These are phyloP conservation scores for Penicillium sp. DNA, from an alignment of 2,329 filamentous ascomycete species.

Conservation along the genomic window DNA sequence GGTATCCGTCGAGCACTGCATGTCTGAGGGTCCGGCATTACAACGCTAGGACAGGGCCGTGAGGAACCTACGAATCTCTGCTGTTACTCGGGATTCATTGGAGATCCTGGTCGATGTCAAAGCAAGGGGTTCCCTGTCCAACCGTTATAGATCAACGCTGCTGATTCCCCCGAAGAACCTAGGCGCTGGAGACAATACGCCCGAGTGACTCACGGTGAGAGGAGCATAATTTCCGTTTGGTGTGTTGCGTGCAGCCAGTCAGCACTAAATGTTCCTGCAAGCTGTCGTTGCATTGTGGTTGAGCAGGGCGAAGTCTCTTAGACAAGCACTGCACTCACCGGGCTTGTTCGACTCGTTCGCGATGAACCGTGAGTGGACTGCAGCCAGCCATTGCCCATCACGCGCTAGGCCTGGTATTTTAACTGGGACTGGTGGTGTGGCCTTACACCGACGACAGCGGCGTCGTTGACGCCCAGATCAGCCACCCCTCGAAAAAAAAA, in stretches of 20 bases:
- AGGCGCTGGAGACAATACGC: neutral
- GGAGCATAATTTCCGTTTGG: constrained; percentile 8
- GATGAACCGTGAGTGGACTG: constrained; percentile 18
- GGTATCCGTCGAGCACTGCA: constrained; percentile 27
- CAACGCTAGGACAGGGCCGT: constrained; percentile 20
- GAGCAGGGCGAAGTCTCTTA: neutral
- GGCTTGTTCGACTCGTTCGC: constrained; percentile 15
- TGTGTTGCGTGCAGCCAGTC: constrained; percentile 6
- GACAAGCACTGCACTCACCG: neutral
- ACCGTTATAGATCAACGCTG: constrained; percentile 15
- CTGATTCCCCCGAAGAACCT: neutral
- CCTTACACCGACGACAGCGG: constrained; percentile 15
- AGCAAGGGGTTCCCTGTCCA: constrained; percentile 11
- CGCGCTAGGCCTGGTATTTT: constrained; percentile 29
- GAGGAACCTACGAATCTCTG: constrained; percentile 3
- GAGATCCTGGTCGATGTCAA: neutral
- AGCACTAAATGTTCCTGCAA: constrained; percentile 14
- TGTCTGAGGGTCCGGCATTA: constrained; percentile 13
- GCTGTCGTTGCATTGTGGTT: neutral
- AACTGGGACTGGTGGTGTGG: constrained; percentile 20
- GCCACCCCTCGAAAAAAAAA: constrained; percentile 11
- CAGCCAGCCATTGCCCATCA: constrained; percentile 37
- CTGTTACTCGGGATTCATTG: neutral
- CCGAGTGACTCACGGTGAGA: neutral
- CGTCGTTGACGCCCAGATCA: constrained; percentile 8